A percentile compares a stretch with the other conserved stretches of the same genome.
Conservation (phyloP, 306 rosid genomes). For the Abrus pulchellus region DNA sequence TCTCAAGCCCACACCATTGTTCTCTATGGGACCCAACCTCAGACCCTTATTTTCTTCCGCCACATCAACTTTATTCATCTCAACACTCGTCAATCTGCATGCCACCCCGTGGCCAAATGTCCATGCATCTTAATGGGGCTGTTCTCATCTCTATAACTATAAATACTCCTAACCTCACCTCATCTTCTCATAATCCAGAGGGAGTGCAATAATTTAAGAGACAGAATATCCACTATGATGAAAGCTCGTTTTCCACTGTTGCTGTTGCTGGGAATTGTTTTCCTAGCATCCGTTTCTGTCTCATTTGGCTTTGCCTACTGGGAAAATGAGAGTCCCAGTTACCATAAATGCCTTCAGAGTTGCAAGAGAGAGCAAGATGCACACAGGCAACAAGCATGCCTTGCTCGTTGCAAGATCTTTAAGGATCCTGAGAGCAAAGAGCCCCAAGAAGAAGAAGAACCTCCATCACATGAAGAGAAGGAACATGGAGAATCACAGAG, state of each 20-base stretch:
- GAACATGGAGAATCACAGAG: background rate
- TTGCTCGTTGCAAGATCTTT: slow-evolving; percentile 29
- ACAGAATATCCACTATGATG: background rate
- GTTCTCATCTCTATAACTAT: background rate
- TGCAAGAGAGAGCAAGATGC: background rate
- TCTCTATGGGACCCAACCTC: background rate
- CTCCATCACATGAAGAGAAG: background rate
- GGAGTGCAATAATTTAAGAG: background rate
- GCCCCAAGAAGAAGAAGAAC: background rate
- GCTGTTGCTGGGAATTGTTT: slow-evolving; percentile 41
- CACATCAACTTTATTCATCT: slow-evolving; percentile 37
- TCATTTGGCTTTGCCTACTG: background rate
- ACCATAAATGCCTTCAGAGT: background rate
- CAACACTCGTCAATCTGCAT: slow-evolving; percentile 56
- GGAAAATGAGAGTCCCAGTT: background rate
- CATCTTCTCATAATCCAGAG: background rate
- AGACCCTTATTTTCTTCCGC: background rate
- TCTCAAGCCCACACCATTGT: background rate
- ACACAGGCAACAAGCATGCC: background rate
- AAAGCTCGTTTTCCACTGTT: slow-evolving; percentile 43
- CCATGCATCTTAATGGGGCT: background rate
- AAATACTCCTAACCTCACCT: slow-evolving; percentile 8
- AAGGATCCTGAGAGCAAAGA: background rate
- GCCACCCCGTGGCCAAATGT: slow-evolving; percentile 20
- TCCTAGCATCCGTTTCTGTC: slow-evolving; percentile 41